Evolutionary conservation across 768 basidiomycete genomes (phyloP).

Genomic region (Russula griseocarnosa): DNA sequence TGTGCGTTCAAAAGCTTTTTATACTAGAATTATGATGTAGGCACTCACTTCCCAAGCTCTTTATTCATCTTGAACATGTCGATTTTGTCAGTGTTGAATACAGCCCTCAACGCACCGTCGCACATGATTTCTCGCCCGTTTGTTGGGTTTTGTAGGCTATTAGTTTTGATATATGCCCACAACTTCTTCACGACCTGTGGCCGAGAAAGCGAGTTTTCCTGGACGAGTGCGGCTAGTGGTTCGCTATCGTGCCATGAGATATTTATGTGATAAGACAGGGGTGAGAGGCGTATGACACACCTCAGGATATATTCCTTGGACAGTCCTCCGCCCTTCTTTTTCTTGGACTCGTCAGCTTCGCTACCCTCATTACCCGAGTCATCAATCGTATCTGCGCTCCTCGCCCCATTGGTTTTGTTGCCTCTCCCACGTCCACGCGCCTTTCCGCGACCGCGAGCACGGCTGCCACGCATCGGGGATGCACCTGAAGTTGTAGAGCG

Average conservation of each 20-base stretch:
- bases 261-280: conserved; percentile 18
- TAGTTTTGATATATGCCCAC: conserved; percentile 83
- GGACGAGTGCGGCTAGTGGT: conserved; percentile 67
- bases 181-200: conserved; percentile 88
- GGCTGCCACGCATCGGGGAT: conserved; percentile 25
- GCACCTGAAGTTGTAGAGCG: conserved; percentile 29
- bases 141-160: conserved; percentile 77
- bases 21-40: background rate
- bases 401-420: conserved; percentile 34
- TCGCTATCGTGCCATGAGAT: conserved; percentile 45
- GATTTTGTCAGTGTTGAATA: conserved; percentile 78
- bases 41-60: conserved; percentile 65
- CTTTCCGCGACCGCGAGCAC: conserved; percentile 25
- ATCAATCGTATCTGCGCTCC: conserved; percentile 37
- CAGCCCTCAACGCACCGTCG: conserved; percentile 62
- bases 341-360: conserved; percentile 40
- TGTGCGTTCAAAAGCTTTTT: background rate
- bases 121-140: conserved; percentile 86
- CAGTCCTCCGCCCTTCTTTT: conserved; percentile 56
- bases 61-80: conserved; percentile 98
- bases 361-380: conserved; percentile 38
- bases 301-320: conserved; percentile 73
- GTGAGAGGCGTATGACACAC: conserved; percentile 38
- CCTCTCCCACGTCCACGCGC: conserved; percentile 24
- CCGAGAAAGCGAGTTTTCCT: conserved; percentile 66